phyloP scores from a whole-genome alignment of 1,284 basidiomycete genomes.

The Rugosomyces carneus region DNA sequence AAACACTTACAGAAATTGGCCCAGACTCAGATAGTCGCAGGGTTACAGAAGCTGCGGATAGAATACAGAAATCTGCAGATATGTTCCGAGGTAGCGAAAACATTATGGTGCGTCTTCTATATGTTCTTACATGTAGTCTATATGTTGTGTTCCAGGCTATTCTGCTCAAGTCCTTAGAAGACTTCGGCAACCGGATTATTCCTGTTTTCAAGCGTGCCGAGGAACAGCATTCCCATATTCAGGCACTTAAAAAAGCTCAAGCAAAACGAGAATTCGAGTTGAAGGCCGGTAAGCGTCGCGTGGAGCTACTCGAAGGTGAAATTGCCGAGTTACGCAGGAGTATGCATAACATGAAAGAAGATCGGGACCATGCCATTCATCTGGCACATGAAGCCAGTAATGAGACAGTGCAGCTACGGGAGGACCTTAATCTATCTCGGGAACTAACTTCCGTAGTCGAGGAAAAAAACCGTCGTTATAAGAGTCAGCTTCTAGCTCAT shows the following conservation, averaged over 20 bases:
- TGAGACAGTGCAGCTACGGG: conserved; percentile 16
- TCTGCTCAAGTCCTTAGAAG: conserved; percentile 27
- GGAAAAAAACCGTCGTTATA: conserved; percentile 21
- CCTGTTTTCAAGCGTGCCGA: conserved; percentile 27
- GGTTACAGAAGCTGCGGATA: conserved; percentile 27
- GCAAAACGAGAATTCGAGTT: conserved; percentile 10
- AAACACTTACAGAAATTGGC: conserved; percentile 28
- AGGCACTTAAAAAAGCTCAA: conserved; percentile 16
- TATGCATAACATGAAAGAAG: conserved; percentile 12
- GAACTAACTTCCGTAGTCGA: conserved; percentile 19
- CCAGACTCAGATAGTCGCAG: conserved; percentile 25
- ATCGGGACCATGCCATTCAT: conserved; percentile 20
- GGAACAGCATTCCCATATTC: conserved; percentile 22
- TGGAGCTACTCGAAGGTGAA: conserved; percentile 15
- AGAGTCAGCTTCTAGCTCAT: conserved; percentile 22
- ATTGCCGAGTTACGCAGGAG: conserved; percentile 10
- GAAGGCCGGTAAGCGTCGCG: conserved; percentile 15
- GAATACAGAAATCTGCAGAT: conserved; percentile 22
- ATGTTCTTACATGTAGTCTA: not conserved
- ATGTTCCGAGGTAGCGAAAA: conserved; percentile 18
- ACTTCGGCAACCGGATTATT: conserved; percentile 31
- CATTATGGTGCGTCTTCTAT: conserved; percentile 18
- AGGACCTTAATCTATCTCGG: conserved; percentile 14
- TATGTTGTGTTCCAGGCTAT: conserved; percentile 14
- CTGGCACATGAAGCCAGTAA: conserved; percentile 22